Evolutionary conservation across 2,329 filamentous ascomycete species (phyloP).

Genomic region (Stemphylium lycopersici): DNA sequence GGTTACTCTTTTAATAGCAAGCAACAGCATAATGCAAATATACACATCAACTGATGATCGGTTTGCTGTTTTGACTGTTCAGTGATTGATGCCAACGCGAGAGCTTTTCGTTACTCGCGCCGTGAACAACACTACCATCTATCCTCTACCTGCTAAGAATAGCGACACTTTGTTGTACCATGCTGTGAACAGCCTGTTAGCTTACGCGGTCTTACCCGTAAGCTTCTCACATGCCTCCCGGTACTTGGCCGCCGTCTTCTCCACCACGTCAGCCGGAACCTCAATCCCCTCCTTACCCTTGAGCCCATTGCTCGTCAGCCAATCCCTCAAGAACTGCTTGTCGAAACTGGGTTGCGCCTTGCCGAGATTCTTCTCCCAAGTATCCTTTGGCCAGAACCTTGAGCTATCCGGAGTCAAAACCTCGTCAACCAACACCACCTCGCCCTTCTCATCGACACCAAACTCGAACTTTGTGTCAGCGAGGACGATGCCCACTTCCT

Average conservation of each 20-base stretch:
- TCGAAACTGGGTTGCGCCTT: slow-evolving; percentile 83
- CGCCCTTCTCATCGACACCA: slow-evolving; percentile 65
- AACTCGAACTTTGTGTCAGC: slow-evolving; percentile 82
- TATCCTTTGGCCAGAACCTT: slow-evolving; percentile 81
- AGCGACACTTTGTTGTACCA: background rate
- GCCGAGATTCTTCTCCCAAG: slow-evolving; percentile 69
- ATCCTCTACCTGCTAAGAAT: background rate
- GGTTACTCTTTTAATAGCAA: slow-evolving; percentile 1
- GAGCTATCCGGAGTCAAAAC: slow-evolving; percentile 78
- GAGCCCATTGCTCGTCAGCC: slow-evolving; percentile 73
- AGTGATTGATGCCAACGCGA: background rate
- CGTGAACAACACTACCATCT: background rate
- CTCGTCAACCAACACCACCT: slow-evolving; percentile 81
- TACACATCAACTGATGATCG: background rate
- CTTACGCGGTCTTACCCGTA: slow-evolving; percentile 55
- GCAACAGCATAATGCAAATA: background rate
- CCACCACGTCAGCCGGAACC: slow-evolving; percentile 74
- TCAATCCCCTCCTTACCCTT: slow-evolving; percentile 76
- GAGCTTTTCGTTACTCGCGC: background rate
- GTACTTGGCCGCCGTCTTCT: slow-evolving; percentile 74
- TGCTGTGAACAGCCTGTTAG: background rate
- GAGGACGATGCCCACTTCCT: slow-evolving; percentile 73
- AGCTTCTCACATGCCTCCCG: slow-evolving; percentile 75
- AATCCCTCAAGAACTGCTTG: slow-evolving; percentile 78
- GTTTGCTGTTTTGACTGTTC: background rate